These are phyloP conservation scores for Panus rudis DNA, from an alignment of 768 basidiomycete species.

Conservation along the genomic window DNA sequence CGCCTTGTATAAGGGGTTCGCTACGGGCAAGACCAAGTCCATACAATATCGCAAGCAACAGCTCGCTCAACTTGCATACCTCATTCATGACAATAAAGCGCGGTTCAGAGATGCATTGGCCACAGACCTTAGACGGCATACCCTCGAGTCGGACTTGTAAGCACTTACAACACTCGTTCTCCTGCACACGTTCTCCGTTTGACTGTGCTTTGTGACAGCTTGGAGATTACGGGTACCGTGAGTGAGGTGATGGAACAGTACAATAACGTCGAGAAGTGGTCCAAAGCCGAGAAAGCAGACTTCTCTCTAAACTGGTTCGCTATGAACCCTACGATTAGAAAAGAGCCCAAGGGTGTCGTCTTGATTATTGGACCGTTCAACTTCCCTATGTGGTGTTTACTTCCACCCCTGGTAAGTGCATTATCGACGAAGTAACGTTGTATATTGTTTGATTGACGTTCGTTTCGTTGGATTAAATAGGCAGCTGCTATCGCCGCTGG, in stretches of 20 bases:
- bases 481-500: conserved; percentile 74
- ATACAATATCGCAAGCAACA: conserved; percentile 69
- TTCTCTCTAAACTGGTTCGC: conserved; percentile 51
- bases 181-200: background rate
- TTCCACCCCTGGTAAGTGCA: conserved; percentile 48
- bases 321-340: conserved; percentile 58
- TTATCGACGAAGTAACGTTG: background rate
- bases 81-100: conserved; percentile 64
- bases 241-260: conserved; percentile 47
- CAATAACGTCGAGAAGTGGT: conserved; percentile 67
- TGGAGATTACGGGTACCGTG: conserved; percentile 54
- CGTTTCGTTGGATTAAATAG: conserved; percentile 2
- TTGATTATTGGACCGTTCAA: conserved; percentile 72
- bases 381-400: conserved; percentile 55
- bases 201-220: conserved; percentile 28
- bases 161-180: conserved; percentile 10
- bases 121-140: conserved; percentile 57
- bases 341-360: conserved; percentile 72
- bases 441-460: background rate
- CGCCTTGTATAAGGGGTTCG: conserved; percentile 50
- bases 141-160: conserved; percentile 49
- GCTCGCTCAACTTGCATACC: conserved; percentile 65
- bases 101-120: conserved; percentile 52
- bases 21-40: conserved; percentile 56
- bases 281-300: conserved; percentile 50